A percentile compares a stretch with the other conserved stretches of the same genome.
phyloP scores from a whole-genome alignment of 2,329 filamentous ascomycete genomes.

The Exophiala spinifera region DNA sequence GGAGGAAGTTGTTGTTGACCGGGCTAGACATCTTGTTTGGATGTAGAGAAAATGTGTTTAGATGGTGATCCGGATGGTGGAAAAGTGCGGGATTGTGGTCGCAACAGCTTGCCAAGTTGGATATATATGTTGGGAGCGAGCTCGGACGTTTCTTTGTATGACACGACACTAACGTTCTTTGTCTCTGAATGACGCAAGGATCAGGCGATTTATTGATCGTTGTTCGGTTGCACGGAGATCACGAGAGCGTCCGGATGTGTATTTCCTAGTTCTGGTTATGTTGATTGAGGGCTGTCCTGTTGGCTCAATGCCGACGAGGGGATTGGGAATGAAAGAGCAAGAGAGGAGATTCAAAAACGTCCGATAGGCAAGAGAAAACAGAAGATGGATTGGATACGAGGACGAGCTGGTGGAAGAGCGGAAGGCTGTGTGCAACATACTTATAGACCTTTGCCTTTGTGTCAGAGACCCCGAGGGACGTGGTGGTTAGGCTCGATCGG shows the following conservation, averaged over 20 bases:
- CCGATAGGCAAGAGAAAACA: background rate
- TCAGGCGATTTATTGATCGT: constrained; percentile 13
- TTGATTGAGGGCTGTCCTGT: constrained; percentile 8
- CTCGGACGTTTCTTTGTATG: constrained; percentile 14
- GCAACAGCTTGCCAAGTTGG: background rate
- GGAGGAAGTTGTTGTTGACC: constrained; percentile 21
- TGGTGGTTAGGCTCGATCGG: background rate
- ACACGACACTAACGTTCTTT: constrained; percentile 7
- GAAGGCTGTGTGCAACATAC: constrained; percentile 4
- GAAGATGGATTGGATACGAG: background rate
- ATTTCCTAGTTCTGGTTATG: constrained; percentile 1
- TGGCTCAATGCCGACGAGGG: background rate
- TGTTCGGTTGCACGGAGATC: constrained; percentile 14
- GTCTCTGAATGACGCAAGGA: constrained; percentile 19
- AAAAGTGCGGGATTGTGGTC: too few relatives aligned
- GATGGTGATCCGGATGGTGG: background rate
- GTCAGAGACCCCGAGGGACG: background rate
- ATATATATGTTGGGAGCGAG: background rate
- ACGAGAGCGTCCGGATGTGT: constrained; percentile 11
- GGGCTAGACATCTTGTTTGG: constrained; percentile 20
- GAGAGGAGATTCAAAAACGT: background rate
- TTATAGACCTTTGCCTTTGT: constrained; percentile 15
- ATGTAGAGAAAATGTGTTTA: background rate
- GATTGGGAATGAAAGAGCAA: background rate
- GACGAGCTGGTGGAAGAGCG: background rate